A percentile compares a stretch with the other conserved stretches of the same genome.
These are phyloP conservation scores for Arthonia radiata DNA, from an alignment of 495 filamentous ascomycete species.

Conservation along the genomic window DNA sequence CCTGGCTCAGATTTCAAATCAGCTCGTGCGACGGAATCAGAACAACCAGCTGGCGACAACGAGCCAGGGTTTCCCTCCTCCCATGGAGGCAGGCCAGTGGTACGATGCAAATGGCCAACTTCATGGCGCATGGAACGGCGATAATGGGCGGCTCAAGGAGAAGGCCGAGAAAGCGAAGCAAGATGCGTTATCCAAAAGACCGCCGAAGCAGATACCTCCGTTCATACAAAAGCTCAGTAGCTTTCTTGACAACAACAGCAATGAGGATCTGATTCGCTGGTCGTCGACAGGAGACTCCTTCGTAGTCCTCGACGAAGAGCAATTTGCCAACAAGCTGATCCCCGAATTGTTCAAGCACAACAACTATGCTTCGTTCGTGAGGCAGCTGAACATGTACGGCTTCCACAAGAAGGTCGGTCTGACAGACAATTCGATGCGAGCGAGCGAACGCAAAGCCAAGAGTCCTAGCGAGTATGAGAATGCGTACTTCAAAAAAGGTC, in stretches of 20 bases:
- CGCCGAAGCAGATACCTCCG: constrained; percentile 66
- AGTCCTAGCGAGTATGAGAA: constrained; percentile 96
- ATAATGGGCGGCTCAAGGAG: constrained; percentile 50
- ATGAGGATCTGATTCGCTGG: constrained; percentile 91
- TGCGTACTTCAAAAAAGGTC: constrained; percentile 78
- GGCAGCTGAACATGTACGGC: constrained; percentile 97
- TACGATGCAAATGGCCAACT: constrained; percentile 3
- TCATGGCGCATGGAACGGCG: constrained; percentile 28
- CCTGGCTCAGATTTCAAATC: constrained; percentile 30
- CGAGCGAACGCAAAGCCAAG: constrained; percentile 89
- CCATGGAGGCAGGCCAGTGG: constrained; percentile 14
- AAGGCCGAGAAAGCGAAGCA: constrained; percentile 51
- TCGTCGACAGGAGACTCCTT: constrained; percentile 91
- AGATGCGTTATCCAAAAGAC: constrained; percentile 54
- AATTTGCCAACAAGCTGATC: constrained; percentile 92
- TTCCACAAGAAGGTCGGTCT: constrained; percentile 97
- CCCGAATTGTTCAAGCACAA: constrained; percentile 98
- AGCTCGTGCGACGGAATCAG: constrained; percentile 36
- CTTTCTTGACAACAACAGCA: constrained; percentile 77
- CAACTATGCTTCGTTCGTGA: constrained; percentile 96
- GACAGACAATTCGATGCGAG: constrained; percentile 90
- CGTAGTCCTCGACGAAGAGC: constrained; percentile 89
- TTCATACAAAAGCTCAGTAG: constrained; percentile 97
- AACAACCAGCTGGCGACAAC: constrained; percentile 32
- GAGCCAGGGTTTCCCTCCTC: constrained; percentile 24